Evolutionary conservation across 257 asterid species (phyloP).

Genomic region (Salvia rosmarinus): DNA sequence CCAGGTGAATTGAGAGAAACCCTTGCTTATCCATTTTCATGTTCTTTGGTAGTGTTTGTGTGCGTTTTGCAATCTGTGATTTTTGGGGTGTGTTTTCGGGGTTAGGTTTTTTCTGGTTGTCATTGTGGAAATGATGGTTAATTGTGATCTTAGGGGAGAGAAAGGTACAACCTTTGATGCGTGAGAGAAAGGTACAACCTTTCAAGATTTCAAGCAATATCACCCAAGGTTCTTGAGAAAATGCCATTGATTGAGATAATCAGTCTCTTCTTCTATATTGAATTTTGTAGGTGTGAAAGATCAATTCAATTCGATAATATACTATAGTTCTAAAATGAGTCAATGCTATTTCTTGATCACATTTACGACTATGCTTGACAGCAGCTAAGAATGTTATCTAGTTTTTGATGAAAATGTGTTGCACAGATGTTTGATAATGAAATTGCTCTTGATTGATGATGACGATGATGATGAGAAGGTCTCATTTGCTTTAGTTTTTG

Average conservation of each 20-base stretch:
- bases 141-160: not conserved
- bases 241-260: slow-evolving; percentile 14
- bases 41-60: not conserved
- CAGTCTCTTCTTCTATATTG: not conserved
- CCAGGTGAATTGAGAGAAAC: slow-evolving; percentile 52
- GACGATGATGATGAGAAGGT: no score
- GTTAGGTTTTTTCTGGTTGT: slow-evolving; percentile 17
- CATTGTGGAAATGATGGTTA: slow-evolving; percentile 3
- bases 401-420: not conserved
- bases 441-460: slow-evolving; percentile 12
- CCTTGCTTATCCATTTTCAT: not conserved
- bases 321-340: slow-evolving; percentile 12
- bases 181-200: slow-evolving; percentile 15
- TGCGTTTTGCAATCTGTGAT: not conserved
- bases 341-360: not conserved
- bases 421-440: not conserved
- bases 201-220: not conserved
- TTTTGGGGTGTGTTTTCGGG: not conserved
- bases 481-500: not conserved
- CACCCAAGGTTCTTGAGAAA: slow-evolving; percentile 13
- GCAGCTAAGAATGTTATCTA: not conserved
- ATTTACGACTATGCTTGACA: not conserved
- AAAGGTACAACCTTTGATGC: slow-evolving; percentile 31
- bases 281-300: not conserved
- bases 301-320: not conserved